Evolutionary conservation across 1,284 basidiomycete species (phyloP).

Genomic region (Erythrobasidium hasegawianum): DNA sequence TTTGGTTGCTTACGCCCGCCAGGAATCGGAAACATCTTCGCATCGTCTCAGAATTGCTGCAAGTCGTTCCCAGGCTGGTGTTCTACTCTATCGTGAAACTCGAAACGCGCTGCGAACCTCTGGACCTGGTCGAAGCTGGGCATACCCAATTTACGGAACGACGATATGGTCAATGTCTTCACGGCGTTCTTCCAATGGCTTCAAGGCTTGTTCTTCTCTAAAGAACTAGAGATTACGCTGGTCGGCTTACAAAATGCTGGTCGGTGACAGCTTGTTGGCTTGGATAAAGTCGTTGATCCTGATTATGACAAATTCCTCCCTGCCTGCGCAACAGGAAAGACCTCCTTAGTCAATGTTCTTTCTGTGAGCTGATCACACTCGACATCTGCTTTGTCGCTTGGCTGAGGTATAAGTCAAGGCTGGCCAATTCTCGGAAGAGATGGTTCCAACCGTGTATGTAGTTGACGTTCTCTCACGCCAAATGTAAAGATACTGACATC

Average conservation of each 20-base stretch:
- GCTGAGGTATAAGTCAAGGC: conserved; percentile 25
- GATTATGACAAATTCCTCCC: neutral
- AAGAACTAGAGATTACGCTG: conserved; percentile 84
- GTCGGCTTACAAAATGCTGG: conserved; percentile 73
- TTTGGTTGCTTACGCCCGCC: too few species aligned
- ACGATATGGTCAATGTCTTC: conserved; percentile 62
- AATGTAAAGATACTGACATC: neutral
- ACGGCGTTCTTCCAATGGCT: conserved; percentile 61
- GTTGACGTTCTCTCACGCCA: neutral
- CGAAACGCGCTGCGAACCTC: too few species aligned
- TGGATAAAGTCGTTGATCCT: neutral
- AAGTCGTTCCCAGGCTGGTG: too few species aligned
- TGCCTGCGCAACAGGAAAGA: conserved; percentile 37
- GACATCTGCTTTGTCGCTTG: neutral
- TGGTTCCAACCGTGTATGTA: conserved; percentile 45
- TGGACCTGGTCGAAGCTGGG: too few species aligned
- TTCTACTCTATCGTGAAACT: too few species aligned
- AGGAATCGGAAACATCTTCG: too few species aligned
- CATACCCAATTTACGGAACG: too few species aligned
- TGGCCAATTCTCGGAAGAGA: conserved; percentile 41
- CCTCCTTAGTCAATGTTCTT: conserved; percentile 46
- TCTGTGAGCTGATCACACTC: conserved; percentile 35
- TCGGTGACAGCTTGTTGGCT: conserved; percentile 38
- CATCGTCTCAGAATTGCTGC: too few species aligned
- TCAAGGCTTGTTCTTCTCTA: conserved; percentile 70